phyloP scores from a whole-genome alignment of 306 rosid species.

The Prunus dulcis region DNA sequence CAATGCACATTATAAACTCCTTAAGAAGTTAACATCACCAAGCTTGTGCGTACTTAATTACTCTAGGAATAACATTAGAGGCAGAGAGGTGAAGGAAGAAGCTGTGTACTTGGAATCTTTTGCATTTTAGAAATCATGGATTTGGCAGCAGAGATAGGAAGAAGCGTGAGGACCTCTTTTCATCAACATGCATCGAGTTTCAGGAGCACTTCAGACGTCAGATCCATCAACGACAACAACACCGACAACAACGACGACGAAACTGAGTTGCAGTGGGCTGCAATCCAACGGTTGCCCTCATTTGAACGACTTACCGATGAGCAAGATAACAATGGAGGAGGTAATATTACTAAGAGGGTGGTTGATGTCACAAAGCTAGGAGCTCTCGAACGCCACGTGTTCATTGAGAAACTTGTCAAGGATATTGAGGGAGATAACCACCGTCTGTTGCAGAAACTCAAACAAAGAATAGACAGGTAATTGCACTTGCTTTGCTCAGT shows the following conservation, averaged over 20 bases:
- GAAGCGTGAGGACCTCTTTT: constrained; percentile 6
- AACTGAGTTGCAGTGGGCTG: constrained; percentile 19
- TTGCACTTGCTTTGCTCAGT: too few species aligned
- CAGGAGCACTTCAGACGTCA: not conserved
- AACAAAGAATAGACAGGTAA: constrained; percentile 22
- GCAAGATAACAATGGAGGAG: not conserved
- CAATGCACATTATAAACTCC: too few species aligned
- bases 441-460: constrained; percentile 19
- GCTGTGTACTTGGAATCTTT: too few species aligned
- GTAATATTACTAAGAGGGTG: not conserved
- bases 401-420: constrained; percentile 25
- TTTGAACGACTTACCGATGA: not conserved
- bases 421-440: constrained; percentile 23
- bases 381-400: constrained; percentile 9
- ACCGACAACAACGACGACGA: constrained; percentile 5
- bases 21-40: too few species aligned
- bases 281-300: constrained; percentile 25
- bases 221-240: constrained; percentile 1
- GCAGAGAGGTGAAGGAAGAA: too few species aligned
- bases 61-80: too few species aligned
- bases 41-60: too few species aligned
- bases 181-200: constrained; percentile 9
- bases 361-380: constrained; percentile 18
- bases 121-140: not conserved
- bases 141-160: constrained; percentile 1